Conservation (phyloP, 257 asterid genomes). For the Solanum chiquidenum region DNA sequence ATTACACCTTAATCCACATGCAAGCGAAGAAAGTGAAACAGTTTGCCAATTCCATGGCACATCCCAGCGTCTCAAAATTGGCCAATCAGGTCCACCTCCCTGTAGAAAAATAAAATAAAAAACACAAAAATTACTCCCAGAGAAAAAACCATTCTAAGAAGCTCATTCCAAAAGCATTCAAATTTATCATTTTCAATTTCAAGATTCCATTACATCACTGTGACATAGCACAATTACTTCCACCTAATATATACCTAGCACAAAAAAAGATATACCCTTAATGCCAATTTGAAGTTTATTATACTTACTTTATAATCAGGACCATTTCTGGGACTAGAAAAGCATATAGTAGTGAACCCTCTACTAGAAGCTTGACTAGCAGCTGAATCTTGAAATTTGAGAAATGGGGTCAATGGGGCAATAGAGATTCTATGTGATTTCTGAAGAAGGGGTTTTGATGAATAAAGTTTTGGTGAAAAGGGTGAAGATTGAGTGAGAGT, state of each 20-base stretch:
- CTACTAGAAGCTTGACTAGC: neutral
- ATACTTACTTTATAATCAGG: neutral
- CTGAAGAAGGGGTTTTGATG: neutral
- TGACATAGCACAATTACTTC: neutral
- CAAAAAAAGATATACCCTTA: neutral
- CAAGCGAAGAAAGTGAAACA: slow-evolving; percentile 73
- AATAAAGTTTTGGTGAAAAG: neutral
- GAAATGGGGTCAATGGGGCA: neutral
- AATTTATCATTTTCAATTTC: neutral
- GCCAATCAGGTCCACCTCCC: slow-evolving; percentile 50
- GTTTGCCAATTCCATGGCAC: slow-evolving; percentile 99
- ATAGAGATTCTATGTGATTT: neutral
- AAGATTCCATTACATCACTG: neutral
- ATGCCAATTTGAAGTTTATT: neutral
- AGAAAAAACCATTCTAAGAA: neutral
- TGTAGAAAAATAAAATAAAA: slow-evolving; percentile 9
- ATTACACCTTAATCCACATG: slow-evolving; percentile 89
- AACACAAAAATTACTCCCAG: neutral
- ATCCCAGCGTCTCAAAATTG: slow-evolving; percentile 75
- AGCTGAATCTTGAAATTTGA: neutral
- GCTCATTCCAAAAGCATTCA: neutral
- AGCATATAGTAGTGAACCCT: neutral
- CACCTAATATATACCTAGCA: neutral
- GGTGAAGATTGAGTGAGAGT: neutral
- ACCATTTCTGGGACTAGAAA: neutral